A percentile compares a stretch with the other conserved stretches of the same genome.
These are phyloP conservation scores for Spencermartinsiella ligniputridi DNA, from an alignment of 1,139 yeast genomes.

Conservation along the genomic window DNA sequence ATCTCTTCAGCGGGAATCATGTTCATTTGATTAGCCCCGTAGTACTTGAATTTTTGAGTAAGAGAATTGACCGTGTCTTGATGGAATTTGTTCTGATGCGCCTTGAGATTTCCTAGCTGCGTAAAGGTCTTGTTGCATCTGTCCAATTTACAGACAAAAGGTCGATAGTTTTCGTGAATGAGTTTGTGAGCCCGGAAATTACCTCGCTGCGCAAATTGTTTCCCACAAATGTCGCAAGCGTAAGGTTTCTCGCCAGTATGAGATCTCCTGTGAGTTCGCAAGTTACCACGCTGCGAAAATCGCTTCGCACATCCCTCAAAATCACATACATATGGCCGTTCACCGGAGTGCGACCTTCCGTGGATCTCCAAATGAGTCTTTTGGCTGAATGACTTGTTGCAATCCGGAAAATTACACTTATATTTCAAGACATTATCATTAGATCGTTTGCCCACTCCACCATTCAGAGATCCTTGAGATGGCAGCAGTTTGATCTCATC, in stretches of 20 bases:
- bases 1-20: constrained; percentile 59
- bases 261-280: constrained; percentile 75
- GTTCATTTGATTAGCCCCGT: constrained; percentile 16
- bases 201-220: constrained; percentile 82
- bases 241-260: constrained; percentile 92
- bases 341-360: constrained; percentile 80
- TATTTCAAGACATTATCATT: constrained; percentile 38
- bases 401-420: constrained; percentile 59
- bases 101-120: constrained; percentile 86
- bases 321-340: constrained; percentile 59
- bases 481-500: constrained; percentile 47
- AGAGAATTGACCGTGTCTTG: constrained; percentile 60
- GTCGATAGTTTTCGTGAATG: constrained; percentile 76
- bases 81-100: constrained; percentile 91
- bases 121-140: constrained; percentile 81
- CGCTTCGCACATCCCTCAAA: constrained; percentile 57
- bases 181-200: constrained; percentile 80
- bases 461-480: constrained; percentile 62
- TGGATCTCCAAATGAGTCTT: constrained; percentile 91
- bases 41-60: constrained; percentile 41
- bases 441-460: constrained; percentile 74
- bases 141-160: constrained; percentile 76
- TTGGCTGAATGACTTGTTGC: constrained; percentile 79
- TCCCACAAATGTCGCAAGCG: constrained; percentile 65
- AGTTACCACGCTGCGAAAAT: constrained; percentile 89